Conservation (phyloP, 2,329 filamentous ascomycete genomes). For the Beauveria brongniartii region DNA sequence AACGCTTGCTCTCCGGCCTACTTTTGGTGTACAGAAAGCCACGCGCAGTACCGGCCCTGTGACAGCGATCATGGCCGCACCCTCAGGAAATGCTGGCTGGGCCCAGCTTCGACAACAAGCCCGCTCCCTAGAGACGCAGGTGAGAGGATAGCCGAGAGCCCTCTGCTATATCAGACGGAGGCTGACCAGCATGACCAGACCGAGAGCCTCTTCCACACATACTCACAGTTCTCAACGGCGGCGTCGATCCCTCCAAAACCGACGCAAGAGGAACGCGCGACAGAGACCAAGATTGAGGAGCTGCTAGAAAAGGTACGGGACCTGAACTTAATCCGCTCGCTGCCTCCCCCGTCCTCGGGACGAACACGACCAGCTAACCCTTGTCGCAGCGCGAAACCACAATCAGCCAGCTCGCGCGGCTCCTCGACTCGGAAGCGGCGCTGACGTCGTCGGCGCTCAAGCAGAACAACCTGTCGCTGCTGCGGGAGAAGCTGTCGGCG, state of each 20-base stretch:
- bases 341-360: no score
- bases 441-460: constrained; percentile 89
- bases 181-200: constrained; percentile 46
- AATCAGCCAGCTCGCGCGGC: constrained; percentile 72
- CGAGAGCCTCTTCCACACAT: constrained; percentile 73
- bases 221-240: constrained; percentile 82
- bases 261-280: constrained; percentile 72
- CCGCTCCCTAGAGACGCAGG: constrained; percentile 81
- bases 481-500: constrained; percentile 81
- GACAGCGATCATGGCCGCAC: constrained; percentile 37
- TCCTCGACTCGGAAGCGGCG: constrained; percentile 86
- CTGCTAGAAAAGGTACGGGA: constrained; percentile 64
- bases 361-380: background rate
- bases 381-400: constrained; percentile 64
- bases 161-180: background rate
- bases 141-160: constrained; percentile 31
- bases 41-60: background rate
- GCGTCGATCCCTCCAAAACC: constrained; percentile 74
- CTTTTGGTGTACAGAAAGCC: background rate
- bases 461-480: constrained; percentile 87
- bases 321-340: no score
- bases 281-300: constrained; percentile 75
- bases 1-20: background rate
- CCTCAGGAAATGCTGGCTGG: constrained; percentile 63
- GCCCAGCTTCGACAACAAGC: constrained; percentile 90